Evolutionary conservation across 1,139 yeast species (phyloP).

Genomic region (Zygosaccharomyces sapae): DNA sequence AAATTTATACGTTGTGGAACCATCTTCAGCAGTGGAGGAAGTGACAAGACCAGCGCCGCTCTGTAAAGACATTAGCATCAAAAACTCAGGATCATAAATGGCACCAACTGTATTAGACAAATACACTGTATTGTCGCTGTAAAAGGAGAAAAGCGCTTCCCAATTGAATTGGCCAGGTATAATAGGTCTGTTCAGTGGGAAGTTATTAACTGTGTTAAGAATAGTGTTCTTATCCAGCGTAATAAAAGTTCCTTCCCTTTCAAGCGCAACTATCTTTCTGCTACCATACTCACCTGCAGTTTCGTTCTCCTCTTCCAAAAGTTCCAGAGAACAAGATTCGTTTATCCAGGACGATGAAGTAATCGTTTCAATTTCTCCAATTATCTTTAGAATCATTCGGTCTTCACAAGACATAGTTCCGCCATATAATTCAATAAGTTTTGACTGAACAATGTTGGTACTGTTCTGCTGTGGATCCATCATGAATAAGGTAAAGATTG

Average conservation of each 20-base stretch:
- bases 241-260: slow-evolving; percentile 47
- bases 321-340: slow-evolving; percentile 62
- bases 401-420: slow-evolving; percentile 67
- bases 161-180: slow-evolving; percentile 23
- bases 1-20: slow-evolving; percentile 37
- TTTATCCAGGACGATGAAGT: slow-evolving; percentile 55
- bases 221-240: slow-evolving; percentile 53
- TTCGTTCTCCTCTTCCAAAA: slow-evolving; percentile 45
- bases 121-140: slow-evolving; percentile 21
- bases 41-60: slow-evolving; percentile 53
- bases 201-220: slow-evolving; percentile 45
- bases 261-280: slow-evolving; percentile 29
- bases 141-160: slow-evolving; percentile 35
- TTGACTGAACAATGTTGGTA: slow-evolving; percentile 44
- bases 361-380: slow-evolving; percentile 54
- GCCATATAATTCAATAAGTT: slow-evolving; percentile 48
- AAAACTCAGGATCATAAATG: slow-evolving; percentile 58
- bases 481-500: slow-evolving; percentile 45
- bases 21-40: slow-evolving; percentile 34
- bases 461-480: slow-evolving; percentile 49
- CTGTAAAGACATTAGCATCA: slow-evolving; percentile 53
- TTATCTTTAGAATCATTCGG: slow-evolving; percentile 50
- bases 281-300: slow-evolving; percentile 43
- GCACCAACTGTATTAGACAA: slow-evolving; percentile 21
- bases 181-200: slow-evolving; percentile 29